Evolutionary conservation across 164 flowering plant genomes (phyloP).

Genomic region (Annona squamosa): DNA sequence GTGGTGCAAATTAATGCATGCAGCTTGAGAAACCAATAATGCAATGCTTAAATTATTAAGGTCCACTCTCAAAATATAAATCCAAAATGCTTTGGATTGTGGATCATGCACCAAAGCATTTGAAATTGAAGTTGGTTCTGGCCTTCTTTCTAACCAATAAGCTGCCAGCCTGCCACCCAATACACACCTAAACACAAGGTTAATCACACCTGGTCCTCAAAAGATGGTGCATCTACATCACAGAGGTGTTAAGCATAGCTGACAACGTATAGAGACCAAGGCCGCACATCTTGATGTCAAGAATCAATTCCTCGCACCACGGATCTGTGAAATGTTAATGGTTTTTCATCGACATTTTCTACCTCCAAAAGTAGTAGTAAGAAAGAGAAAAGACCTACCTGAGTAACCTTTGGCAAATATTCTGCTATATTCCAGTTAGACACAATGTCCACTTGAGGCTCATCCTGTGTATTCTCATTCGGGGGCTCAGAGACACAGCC

Average conservation of each 20-base stretch:
- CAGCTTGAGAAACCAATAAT: background rate
- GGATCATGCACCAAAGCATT: background rate
- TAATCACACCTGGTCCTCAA: background rate
- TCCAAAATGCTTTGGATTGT: background rate
- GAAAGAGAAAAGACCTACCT: slow-evolving; percentile 33
- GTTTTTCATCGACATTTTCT: background rate
- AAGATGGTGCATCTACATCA: background rate
- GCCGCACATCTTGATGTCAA: background rate
- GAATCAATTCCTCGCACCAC: background rate
- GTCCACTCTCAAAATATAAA: background rate
- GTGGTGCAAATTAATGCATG: background rate
- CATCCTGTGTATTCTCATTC: slow-evolving; percentile 26
- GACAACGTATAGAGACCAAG: background rate
- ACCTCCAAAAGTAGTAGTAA: background rate
- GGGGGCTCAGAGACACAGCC: slow-evolving; percentile 15
- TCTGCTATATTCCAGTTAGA: slow-evolving; percentile 94
- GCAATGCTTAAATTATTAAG: background rate
- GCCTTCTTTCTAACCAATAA: too few relatives aligned
- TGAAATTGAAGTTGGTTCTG: background rate
- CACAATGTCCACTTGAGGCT: slow-evolving; percentile 60
- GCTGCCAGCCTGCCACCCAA: background rate
- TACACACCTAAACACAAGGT: background rate
- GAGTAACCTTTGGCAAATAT: slow-evolving; percentile 67
- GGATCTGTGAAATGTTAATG: background rate
- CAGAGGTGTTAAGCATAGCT: background rate